phyloP scores from a whole-genome alignment of 2,329 filamentous ascomycete species.

The Fusarium chaquense region DNA sequence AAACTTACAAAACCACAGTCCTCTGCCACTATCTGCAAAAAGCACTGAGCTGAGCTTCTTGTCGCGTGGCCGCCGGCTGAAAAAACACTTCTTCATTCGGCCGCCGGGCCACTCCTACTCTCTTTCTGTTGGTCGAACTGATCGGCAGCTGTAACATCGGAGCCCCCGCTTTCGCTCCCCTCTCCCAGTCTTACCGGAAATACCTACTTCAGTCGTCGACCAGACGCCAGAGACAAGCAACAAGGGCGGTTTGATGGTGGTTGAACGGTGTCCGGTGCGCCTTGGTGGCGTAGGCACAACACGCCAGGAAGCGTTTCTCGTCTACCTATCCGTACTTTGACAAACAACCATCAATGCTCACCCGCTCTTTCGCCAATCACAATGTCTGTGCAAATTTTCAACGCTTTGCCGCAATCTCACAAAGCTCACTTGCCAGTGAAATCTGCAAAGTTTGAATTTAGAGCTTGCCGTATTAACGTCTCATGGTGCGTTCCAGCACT shows the following conservation, averaged over 20 bases:
- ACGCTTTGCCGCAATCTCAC: conserved; percentile 22
- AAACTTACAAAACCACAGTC: not conserved
- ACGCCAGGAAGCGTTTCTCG: conserved; percentile 29
- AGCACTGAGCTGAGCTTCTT: not conserved
- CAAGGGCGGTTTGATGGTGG: conserved; percentile 33
- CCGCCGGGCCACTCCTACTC: conserved; percentile 21
- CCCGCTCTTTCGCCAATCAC: conserved; percentile 31
- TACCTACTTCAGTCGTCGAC: conserved; percentile 27
- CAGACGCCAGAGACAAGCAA: conserved; percentile 13
- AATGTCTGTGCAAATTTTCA: conserved; percentile 36
- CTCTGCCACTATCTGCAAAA: not conserved
- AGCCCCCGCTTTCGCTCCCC: conserved; percentile 34
- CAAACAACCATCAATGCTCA: conserved; percentile 14
- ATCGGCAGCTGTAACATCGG: conserved; percentile 40
- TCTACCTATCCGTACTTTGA: conserved; percentile 4
- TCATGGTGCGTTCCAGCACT: conserved; percentile 4
- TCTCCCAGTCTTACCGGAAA: conserved; percentile 32
- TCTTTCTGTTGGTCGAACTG: conserved; percentile 21
- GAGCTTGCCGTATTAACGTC: conserved; percentile 11
- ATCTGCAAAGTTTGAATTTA: conserved; percentile 12
- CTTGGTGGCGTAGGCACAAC: conserved; percentile 34
- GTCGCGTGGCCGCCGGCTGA: conserved; percentile 25
- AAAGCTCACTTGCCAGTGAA: conserved; percentile 1
- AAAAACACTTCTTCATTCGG: not conserved
- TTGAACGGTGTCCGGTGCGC: conserved; percentile 19